Evolutionary conservation across 2,329 filamentous ascomycete species (phyloP).

Genomic region (Moelleriella libera): DNA sequence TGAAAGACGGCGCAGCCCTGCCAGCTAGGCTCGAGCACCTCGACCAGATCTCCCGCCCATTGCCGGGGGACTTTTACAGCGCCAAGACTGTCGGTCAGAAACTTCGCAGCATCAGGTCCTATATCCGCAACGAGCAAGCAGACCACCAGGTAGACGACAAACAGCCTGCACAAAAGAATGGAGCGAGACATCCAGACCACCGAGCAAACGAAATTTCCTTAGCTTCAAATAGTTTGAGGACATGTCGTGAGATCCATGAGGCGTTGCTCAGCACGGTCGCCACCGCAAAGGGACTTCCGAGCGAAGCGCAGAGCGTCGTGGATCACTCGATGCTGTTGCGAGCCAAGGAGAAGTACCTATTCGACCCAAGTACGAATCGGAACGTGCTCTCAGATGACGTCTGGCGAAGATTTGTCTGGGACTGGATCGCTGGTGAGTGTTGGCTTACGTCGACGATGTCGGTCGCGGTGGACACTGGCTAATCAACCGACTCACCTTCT

Average conservation of each 20-base stretch:
- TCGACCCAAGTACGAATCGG: conserved; percentile 51
- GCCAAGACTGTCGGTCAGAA: conserved; percentile 32
- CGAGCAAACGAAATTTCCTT: conserved; percentile 21
- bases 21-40: conserved; percentile 21
- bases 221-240: conserved; percentile 23
- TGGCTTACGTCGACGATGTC: not conserved
- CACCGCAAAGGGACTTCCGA: conserved; percentile 30
- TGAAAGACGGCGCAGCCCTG: conserved; percentile 20
- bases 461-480: not conserved
- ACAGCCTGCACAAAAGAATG: conserved; percentile 10
- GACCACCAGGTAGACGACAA: conserved; percentile 9
- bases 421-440: conserved; percentile 50
- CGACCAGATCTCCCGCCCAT: conserved; percentile 16
- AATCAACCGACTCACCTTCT: conserved; percentile 7
- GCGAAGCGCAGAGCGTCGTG: conserved; percentile 34
- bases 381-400: conserved; percentile 55
- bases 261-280: conserved; percentile 31
- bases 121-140: conserved; percentile 16
- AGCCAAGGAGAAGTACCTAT: conserved; percentile 47
- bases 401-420: conserved; percentile 69
- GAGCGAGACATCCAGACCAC: conserved; percentile 14
- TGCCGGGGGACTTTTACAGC: conserved; percentile 27
- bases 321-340: conserved; percentile 46
- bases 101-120: conserved; percentile 29
- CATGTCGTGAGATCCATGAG: conserved; percentile 45